Conservation (phyloP, 176 grass and related monocot genomes). For the Oryza punctata region DNA sequence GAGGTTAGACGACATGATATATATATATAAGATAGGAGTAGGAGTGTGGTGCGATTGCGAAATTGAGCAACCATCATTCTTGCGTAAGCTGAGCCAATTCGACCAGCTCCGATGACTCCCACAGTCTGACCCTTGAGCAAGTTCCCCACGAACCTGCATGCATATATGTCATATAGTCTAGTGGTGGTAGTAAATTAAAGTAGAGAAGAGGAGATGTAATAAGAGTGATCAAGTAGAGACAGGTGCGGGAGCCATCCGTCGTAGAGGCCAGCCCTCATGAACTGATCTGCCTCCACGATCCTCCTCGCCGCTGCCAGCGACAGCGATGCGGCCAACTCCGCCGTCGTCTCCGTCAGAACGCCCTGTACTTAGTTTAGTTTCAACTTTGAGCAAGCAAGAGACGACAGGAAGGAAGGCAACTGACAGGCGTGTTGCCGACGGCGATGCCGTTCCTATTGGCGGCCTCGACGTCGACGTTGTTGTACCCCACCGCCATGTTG, state of each 20-base stretch:
- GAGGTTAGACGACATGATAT: too few species aligned
- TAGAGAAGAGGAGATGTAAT: too few species aligned
- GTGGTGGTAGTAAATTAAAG: too few species aligned
- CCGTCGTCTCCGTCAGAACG: constrained; percentile 92
- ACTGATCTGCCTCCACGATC: constrained; percentile 82
- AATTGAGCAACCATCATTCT: constrained; percentile 72
- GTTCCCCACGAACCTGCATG: constrained; percentile 83
- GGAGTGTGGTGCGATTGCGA: too few species aligned
- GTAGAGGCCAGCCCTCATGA: constrained; percentile 88
- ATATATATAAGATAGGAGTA: too few species aligned
- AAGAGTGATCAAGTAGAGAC: too few species aligned
- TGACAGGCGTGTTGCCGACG: constrained; percentile 84
- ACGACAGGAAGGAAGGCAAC: too few species aligned
- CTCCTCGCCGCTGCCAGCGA: constrained; percentile 67
- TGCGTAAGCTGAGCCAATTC: constrained; percentile 88
- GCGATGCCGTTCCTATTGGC: constrained; percentile 77
- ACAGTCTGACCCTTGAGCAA: constrained; percentile 92
- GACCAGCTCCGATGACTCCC: constrained; percentile 91
- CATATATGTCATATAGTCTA: too few species aligned
- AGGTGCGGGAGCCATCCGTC: constrained; percentile 94
- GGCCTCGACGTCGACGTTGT: constrained; percentile 80
- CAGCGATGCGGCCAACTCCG: constrained; percentile 81
- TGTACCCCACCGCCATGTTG: constrained; percentile 99
- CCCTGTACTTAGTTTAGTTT: too few species aligned
- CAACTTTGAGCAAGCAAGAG: too few species aligned